A percentile compares a stretch with the other conserved stretches of the same genome.
Conservation (phyloP, 2,329 filamentous ascomycete species). For the Alternaria postmessia region DNA sequence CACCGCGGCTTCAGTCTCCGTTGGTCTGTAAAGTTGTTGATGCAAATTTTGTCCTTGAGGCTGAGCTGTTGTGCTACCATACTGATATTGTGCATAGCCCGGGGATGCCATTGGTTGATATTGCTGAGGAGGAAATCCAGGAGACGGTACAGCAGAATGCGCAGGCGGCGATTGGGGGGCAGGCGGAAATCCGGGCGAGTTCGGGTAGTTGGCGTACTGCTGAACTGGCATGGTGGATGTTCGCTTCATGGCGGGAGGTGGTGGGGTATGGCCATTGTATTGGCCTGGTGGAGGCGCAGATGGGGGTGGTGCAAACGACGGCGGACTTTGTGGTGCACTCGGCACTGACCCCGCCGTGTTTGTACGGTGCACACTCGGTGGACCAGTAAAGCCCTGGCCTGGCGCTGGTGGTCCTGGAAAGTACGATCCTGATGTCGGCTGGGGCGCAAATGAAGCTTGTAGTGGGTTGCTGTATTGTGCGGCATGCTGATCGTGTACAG, state of each 20-base stretch:
- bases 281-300: constrained; percentile 37
- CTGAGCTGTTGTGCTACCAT: constrained; percentile 46
- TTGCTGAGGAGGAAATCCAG: constrained; percentile 49
- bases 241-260: constrained; percentile 39
- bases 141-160: constrained; percentile 50
- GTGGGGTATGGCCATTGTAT: constrained; percentile 31
- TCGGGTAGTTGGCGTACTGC: constrained; percentile 52
- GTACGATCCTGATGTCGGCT: constrained; percentile 49
- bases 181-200: constrained; percentile 41
- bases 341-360: constrained; percentile 48
- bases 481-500: constrained; percentile 50
- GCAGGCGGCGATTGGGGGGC: constrained; percentile 38
- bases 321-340: constrained; percentile 45
- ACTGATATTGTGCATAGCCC: constrained; percentile 66
- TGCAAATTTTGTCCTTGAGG: constrained; percentile 65
- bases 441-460: constrained; percentile 45
- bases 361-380: constrained; percentile 43
- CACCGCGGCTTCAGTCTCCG: constrained; percentile 63
- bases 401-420: constrained; percentile 54
- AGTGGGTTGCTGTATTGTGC: constrained; percentile 43
- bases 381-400: constrained; percentile 44
- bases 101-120: constrained; percentile 48
- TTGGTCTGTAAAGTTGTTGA: constrained; percentile 74
- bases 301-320: constrained; percentile 52
- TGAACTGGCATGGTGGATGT: constrained; percentile 43